A percentile compares a stretch with the other conserved stretches of the same genome.
phyloP scores from a whole-genome alignment of 148 eudicot species.

The Pharnaceum exiguum region DNA sequence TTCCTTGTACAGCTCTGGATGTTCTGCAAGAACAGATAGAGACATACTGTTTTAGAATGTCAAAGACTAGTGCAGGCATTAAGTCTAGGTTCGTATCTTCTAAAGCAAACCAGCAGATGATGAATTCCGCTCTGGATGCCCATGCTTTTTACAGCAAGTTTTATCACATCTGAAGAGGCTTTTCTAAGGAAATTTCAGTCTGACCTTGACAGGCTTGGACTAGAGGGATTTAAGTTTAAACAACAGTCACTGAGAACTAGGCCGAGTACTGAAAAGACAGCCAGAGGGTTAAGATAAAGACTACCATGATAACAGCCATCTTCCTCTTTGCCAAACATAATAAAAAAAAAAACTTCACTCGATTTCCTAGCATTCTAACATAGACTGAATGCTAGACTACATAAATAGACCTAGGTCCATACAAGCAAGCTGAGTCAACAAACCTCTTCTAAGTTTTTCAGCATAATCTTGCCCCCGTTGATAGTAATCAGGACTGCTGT shows the following conservation, averaged over 20 bases:
- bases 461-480: conserved; percentile 94
- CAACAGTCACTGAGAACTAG: neutral
- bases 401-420: neutral
- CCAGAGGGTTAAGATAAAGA: neutral
- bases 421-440: conserved; percentile 5
- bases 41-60: too few relatives aligned
- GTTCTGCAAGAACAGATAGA: conserved; percentile 44
- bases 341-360: too few relatives aligned
- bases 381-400: too few relatives aligned
- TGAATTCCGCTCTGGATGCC: too few relatives aligned
- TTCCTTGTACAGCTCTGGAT: conserved; percentile 78
- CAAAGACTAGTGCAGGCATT: too few relatives aligned
- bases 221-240: neutral
- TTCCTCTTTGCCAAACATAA: too few relatives aligned
- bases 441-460: conserved; percentile 91
- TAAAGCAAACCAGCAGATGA: too few relatives aligned
- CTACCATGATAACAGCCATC: too few relatives aligned
- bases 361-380: too few relatives aligned
- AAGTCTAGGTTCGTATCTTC: too few relatives aligned
- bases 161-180: neutral
- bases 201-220: neutral
- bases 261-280: neutral
- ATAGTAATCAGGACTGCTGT: conserved; percentile 83
- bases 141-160: too few relatives aligned
- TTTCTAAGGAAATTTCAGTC: too few relatives aligned